Conservation (phyloP, 176 grass and related monocot genomes). For the Dendrocalamus sinicus region DNA sequence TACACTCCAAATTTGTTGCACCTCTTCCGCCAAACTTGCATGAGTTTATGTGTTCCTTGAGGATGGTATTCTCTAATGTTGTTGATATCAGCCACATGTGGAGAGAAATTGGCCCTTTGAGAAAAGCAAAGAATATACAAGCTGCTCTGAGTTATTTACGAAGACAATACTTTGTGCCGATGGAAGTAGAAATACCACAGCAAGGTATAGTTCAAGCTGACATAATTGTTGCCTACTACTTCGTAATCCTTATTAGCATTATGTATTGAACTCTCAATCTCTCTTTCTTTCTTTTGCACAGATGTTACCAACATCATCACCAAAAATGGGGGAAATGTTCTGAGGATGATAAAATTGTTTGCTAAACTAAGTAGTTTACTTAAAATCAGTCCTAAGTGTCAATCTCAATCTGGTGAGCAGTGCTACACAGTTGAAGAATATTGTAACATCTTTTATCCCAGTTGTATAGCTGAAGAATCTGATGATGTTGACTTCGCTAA, state of each 20-base stretch:
- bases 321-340: slow-evolving; percentile 72
- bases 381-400: slow-evolving; percentile 48
- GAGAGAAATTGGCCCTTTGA: slow-evolving; percentile 75
- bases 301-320: slow-evolving; percentile 53
- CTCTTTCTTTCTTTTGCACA: slow-evolving; percentile 41
- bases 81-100: slow-evolving; percentile 87
- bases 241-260: slow-evolving; percentile 1
- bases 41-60: slow-evolving; percentile 89
- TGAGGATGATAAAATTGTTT: slow-evolving; percentile 85
- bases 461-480: slow-evolving; percentile 47
- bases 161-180: slow-evolving; percentile 65
- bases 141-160: slow-evolving; percentile 76
- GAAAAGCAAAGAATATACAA: slow-evolving; percentile 81
- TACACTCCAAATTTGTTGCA: slow-evolving; percentile 84
- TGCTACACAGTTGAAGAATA: slow-evolving; percentile 64
- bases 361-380: slow-evolving; percentile 64
- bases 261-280: slow-evolving; percentile 22
- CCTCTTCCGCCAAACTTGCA: slow-evolving; percentile 66
- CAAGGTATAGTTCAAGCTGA: slow-evolving; percentile 63
- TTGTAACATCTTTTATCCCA: slow-evolving; percentile 72
- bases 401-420: slow-evolving; percentile 38
- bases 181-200: slow-evolving; percentile 74
- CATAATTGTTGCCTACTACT: slow-evolving; percentile 11
- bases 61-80: slow-evolving; percentile 80
- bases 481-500: slow-evolving; percentile 48